Evolutionary conservation across 2,329 filamentous ascomycete genomes (phyloP).

Genomic region (Aspergillus clavatus): DNA sequence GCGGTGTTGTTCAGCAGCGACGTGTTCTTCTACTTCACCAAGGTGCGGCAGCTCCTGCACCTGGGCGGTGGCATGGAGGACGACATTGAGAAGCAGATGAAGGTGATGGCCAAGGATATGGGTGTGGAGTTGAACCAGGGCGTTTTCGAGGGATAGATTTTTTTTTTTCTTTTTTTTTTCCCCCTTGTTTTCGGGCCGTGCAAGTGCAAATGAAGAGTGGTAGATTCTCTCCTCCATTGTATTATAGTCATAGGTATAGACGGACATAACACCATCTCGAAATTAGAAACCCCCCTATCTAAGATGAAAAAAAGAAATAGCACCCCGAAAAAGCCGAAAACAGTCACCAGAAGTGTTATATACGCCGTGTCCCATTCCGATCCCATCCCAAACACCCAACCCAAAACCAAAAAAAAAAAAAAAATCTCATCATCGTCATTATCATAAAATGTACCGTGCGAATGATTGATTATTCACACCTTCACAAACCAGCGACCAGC

Average conservation of each 20-base stretch:
- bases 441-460: no score
- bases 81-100: conserved; percentile 84
- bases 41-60: conserved; percentile 70
- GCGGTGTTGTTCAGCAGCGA: conserved; percentile 71
- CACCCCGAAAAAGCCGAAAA: no score
- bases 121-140: conserved; percentile 85
- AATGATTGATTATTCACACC: no score
- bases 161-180: background rate
- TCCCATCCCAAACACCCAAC: no score
- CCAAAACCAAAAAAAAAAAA: no score
- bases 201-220: no score
- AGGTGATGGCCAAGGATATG: conserved; percentile 80
- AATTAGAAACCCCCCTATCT: background rate
- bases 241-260: conserved; percentile 1
- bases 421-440: background rate
- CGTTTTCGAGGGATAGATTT: conserved; percentile 71
- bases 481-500: no score
- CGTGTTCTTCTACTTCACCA: conserved; percentile 75
- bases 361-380: no score
- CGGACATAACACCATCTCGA: no score
- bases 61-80: conserved; percentile 86
- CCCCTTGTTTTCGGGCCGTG: no score
- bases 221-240: background rate
- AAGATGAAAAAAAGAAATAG: no score
- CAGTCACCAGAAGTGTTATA: no score